A percentile compares a stretch with the other conserved stretches of the same genome.
Evolutionary conservation across 1,284 basidiomycete species (phyloP).

Genomic region (Stereum hirsutum): DNA sequence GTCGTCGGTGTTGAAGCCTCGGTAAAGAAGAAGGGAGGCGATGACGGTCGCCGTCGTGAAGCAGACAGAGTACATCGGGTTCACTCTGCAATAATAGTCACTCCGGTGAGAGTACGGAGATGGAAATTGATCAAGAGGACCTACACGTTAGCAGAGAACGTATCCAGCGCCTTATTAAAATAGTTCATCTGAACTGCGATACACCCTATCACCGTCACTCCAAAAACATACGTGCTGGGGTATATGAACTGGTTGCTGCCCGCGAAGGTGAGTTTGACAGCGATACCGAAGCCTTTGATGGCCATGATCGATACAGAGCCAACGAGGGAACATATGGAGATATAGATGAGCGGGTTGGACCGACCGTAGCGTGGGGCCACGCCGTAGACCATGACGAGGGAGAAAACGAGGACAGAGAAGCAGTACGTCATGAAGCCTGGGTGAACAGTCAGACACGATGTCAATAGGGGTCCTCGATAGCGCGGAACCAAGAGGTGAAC

Average conservation of each 20-base stretch:
- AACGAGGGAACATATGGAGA: constrained; percentile 88
- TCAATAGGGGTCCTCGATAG: constrained; percentile 1
- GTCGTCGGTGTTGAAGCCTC: constrained; percentile 90
- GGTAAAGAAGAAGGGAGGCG: constrained; percentile 93
- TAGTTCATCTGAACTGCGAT: constrained; percentile 98
- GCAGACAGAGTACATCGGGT: constrained; percentile 97
- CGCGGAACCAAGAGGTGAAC: too few relatives aligned
- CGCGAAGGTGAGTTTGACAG: constrained; percentile 88
- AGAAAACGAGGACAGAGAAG: constrained; percentile 75
- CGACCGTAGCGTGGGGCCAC: constrained; percentile 87
- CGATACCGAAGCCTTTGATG: constrained; percentile 94
- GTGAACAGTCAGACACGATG: not conserved
- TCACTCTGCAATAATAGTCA: constrained; percentile 71
- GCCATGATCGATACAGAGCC: constrained; percentile 90
- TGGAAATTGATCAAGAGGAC: constrained; percentile 24
- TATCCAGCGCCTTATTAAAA: constrained; percentile 98
- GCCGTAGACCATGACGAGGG: constrained; percentile 81
- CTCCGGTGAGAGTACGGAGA: too few relatives aligned
- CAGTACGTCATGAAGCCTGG: constrained; percentile 87
- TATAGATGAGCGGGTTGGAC: constrained; percentile 85
- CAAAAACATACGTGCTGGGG: constrained; percentile 93
- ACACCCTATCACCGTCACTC: constrained; percentile 74
- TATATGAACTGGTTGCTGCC: constrained; percentile 97
- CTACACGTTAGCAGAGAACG: constrained; percentile 96
- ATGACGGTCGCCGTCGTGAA: constrained; percentile 94